A percentile compares a stretch with the other conserved stretches of the same genome.
Conservation (phyloP, 345 rosid species). For the Physaria fendleri region DNA sequence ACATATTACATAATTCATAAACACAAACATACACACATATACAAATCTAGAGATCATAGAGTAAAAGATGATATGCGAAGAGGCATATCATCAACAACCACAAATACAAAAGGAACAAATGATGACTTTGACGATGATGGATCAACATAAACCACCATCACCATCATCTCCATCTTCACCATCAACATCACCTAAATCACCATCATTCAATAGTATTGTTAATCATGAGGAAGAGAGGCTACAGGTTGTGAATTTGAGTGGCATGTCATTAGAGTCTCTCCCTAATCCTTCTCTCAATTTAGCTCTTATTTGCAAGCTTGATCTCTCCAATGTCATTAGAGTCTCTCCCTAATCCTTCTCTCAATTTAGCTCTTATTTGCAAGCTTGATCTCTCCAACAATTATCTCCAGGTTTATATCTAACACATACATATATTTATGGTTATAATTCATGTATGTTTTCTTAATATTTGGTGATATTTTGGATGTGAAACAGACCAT, state of each 20-base stretch:
- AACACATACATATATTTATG: neutral
- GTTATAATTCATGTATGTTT: neutral
- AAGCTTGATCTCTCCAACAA: conserved; percentile 80
- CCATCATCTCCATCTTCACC: conserved; percentile 9
- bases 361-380: conserved; percentile 55
- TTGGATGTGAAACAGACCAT: conserved; percentile 63
- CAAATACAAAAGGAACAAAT: conserved; percentile 21
- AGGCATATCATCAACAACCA: conserved; percentile 23
- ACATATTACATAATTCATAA: too few relatives aligned
- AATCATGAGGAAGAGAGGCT: conserved; percentile 37
- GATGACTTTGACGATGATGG: conserved; percentile 29
- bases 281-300: conserved; percentile 61
- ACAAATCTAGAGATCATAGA: neutral
- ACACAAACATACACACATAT: neutral
- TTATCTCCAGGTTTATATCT: conserved; percentile 55
- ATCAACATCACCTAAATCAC: conserved; percentile 21
- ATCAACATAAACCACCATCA: conserved; percentile 16
- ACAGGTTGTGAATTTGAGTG: conserved; percentile 63
- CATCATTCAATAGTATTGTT: conserved; percentile 9
- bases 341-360: conserved; percentile 51
- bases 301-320: conserved; percentile 55
- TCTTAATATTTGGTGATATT: too few relatives aligned
- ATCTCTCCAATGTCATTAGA: conserved; percentile 85
- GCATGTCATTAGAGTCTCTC: conserved; percentile 51
- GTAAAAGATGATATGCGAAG: conserved; percentile 29